phyloP scores from a whole-genome alignment of 345 rosid species.

The Hibiscus syriacus region DNA sequence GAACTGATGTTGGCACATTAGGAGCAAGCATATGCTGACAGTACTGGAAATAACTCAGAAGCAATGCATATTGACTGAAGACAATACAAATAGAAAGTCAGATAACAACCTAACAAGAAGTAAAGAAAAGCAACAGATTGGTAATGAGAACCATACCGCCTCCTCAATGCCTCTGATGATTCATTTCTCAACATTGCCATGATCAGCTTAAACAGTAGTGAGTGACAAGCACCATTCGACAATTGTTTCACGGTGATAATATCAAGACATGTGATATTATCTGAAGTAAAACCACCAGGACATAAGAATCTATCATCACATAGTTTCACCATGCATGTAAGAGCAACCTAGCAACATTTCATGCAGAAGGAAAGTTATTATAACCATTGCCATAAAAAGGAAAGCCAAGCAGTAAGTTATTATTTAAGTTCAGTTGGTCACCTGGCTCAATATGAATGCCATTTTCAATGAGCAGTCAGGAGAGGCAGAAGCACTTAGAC shows the following conservation, averaged over 20 bases:
- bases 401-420: not conserved
- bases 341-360: slow-evolving; percentile 63
- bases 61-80: slow-evolving; percentile 83
- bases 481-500: slow-evolving; percentile 84
- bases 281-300: slow-evolving; percentile 61
- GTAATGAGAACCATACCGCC: slow-evolving; percentile 50
- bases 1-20: slow-evolving; percentile 69
- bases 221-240: slow-evolving; percentile 88
- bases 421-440: slow-evolving; percentile 10
- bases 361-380: slow-evolving; percentile 1
- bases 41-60: slow-evolving; percentile 90
- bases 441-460: slow-evolving; percentile 84
- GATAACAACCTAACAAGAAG: slow-evolving; percentile 5
- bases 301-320: slow-evolving; percentile 76
- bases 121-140: slow-evolving; percentile 13
- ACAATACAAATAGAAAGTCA: slow-evolving; percentile 14
- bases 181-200: slow-evolving; percentile 81
- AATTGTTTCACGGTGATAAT: slow-evolving; percentile 70
- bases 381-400: not conserved
- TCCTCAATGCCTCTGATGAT: slow-evolving; percentile 92
- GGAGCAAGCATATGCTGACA: slow-evolving; percentile 86
- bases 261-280: slow-evolving; percentile 74
- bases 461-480: slow-evolving; percentile 88
- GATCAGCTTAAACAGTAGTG: slow-evolving; percentile 72
- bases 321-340: slow-evolving; percentile 91